Evolutionary conservation across 1,284 basidiomycete species (phyloP).

Genomic region (Tremellales sp.): DNA sequence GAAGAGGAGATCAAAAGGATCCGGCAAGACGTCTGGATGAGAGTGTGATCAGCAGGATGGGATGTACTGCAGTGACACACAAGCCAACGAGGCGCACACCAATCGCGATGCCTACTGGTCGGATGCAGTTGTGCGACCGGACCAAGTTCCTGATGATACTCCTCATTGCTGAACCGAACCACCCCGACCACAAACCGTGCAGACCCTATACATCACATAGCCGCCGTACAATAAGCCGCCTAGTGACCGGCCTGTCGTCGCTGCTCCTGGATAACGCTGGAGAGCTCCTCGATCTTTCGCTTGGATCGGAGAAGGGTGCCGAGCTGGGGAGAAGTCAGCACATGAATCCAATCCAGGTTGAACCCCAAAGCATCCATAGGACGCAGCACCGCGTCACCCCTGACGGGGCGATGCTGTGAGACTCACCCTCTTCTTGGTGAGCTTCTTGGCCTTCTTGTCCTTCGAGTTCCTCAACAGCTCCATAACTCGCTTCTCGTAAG

Average conservation of each 20-base stretch:
- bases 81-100: neutral
- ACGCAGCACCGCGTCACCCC: too few species aligned
- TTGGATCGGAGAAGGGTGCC: conserved; percentile 94
- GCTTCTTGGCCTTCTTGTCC: conserved; percentile 97
- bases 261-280: conserved; percentile 72
- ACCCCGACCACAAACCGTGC: too few species aligned
- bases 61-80: neutral
- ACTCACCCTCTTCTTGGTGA: conserved; percentile 95
- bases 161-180: too few species aligned
- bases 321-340: too few species aligned
- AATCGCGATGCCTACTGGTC: too few species aligned
- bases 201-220: too few species aligned
- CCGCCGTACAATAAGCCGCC: too few species aligned
- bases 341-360: too few species aligned
- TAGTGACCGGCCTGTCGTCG: conserved; percentile 50
- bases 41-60: conserved; percentile 10
- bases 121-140: too few species aligned
- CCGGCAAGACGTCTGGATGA: conserved; percentile 26
- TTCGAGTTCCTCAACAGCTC: conserved; percentile 99
- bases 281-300: conserved; percentile 93
- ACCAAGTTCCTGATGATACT: too few species aligned
- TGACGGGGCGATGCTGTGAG: neutral
- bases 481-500: conserved; percentile 98
- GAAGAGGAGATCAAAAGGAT: conserved; percentile 18
- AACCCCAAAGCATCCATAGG: too few species aligned